phyloP scores from a whole-genome alignment of 2,329 filamentous ascomycete genomes.

The Paracamarosporium sp. region DNA sequence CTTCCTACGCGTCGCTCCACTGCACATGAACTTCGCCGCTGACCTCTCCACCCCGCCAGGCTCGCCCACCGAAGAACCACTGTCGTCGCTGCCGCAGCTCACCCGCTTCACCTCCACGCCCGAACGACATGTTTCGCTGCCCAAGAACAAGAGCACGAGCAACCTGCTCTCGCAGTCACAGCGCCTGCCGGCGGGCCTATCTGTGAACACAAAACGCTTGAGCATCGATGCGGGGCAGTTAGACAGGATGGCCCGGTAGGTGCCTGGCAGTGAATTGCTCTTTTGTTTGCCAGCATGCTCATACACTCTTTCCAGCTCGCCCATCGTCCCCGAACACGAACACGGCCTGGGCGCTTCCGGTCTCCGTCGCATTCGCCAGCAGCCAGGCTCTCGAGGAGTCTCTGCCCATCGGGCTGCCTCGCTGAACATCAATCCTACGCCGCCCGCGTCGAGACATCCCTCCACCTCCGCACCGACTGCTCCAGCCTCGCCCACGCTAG shows the following conservation, averaged over 20 bases:
- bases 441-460: constrained; percentile 58
- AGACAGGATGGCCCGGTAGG: constrained; percentile 77
- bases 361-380: constrained; percentile 90
- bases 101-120: constrained; percentile 21
- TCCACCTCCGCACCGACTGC: constrained; percentile 65
- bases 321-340: constrained; percentile 84
- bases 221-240: constrained; percentile 76
- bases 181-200: constrained; percentile 38
- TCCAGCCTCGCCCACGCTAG: constrained; percentile 69
- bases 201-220: constrained; percentile 69
- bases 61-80: constrained; percentile 41
- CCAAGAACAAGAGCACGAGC: constrained; percentile 58
- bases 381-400: constrained; percentile 71
- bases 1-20: background rate
- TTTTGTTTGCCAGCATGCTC: constrained; percentile 12
- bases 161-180: constrained; percentile 52
- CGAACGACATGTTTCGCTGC: constrained; percentile 45
- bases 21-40: constrained; percentile 32
- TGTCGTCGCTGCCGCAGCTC: constrained; percentile 26
- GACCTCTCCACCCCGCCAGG: constrained; percentile 36
- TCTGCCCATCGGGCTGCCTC: constrained; percentile 71
- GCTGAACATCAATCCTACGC: constrained; percentile 70
- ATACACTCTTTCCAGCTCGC: constrained; percentile 67
- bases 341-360: constrained; percentile 86
- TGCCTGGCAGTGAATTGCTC: constrained; percentile 21